A percentile compares a stretch with the other conserved stretches of the same genome.
Conservation (phyloP, 345 rosid genomes). For the Populus pruinosa region DNA sequence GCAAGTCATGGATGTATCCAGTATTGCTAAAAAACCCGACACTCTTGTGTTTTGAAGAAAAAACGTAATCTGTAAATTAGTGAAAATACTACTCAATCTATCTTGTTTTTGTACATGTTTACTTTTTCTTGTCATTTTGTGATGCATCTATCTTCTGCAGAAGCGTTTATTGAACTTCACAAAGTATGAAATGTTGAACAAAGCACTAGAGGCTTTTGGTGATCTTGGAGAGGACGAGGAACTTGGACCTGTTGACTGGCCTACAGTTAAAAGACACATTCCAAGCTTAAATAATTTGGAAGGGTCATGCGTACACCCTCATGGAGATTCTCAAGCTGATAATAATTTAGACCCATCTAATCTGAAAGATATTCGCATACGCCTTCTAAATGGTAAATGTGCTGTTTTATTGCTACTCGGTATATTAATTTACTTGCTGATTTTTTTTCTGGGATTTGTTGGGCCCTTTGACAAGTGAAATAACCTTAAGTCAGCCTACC, state of each 20-base stretch:
- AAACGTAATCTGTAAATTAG: neutral
- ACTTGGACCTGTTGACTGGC: constrained; percentile 97
- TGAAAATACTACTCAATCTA: neutral
- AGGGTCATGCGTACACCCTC: constrained; percentile 60
- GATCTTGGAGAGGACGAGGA: constrained; percentile 97
- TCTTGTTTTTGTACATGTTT: neutral
- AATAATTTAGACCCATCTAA: constrained; percentile 54
- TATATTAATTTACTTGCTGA: no score
- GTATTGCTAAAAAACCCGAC: neutral
- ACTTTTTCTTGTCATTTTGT: neutral
- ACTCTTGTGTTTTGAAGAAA: neutral
- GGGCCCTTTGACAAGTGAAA: neutral
- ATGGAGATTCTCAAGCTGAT: constrained; percentile 38
- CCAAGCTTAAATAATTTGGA: constrained; percentile 60
- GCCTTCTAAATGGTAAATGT: constrained; percentile 74
- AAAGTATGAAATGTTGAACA: constrained; percentile 81
- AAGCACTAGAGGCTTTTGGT: constrained; percentile 74
- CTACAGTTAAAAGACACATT: constrained; percentile 70
- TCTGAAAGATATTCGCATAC: constrained; percentile 75
- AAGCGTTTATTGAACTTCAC: constrained; percentile 81
- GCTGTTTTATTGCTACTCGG: constrained; percentile 1
- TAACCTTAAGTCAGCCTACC: neutral
- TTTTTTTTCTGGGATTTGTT: neutral
- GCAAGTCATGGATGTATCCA: neutral
- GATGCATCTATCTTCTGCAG: constrained; percentile 29